Conservation (phyloP, 2,329 filamentous ascomycete genomes). For the Aureobasidium sp. region DNA sequence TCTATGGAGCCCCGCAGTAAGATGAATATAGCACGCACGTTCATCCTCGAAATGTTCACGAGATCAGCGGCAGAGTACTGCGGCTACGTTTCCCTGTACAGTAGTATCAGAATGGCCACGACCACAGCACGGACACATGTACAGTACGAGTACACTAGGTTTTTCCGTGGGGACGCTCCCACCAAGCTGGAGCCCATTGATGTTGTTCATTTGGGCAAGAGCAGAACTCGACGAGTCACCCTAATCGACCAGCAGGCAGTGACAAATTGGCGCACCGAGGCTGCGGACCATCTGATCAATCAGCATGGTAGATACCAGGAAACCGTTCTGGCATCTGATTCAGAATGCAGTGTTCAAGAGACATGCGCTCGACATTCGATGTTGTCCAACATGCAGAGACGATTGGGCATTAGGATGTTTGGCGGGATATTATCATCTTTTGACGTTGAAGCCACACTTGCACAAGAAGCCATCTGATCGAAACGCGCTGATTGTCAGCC, state of each 20-base stretch:
- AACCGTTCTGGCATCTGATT: neutral
- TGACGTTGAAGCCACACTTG: conserved; percentile 3
- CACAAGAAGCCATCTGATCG: conserved; percentile 10
- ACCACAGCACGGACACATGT: neutral
- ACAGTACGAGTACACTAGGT: neutral
- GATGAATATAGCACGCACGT: conserved; percentile 10
- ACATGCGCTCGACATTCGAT: neutral
- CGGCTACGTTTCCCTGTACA: neutral
- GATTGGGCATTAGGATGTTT: neutral
- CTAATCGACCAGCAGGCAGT: neutral
- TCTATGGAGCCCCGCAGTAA: conserved; percentile 2
- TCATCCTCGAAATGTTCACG: conserved; percentile 1
- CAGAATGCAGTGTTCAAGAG: neutral
- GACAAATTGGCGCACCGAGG: neutral
- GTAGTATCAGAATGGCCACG: neutral
- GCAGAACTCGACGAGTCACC: conserved; percentile 1
- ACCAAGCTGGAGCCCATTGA: neutral
- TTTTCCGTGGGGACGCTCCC: neutral
- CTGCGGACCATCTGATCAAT: neutral
- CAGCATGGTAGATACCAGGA: neutral
- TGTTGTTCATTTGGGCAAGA: neutral
- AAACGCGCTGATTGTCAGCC: neutral
- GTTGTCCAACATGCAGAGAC: neutral
- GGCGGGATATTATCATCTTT: conserved; percentile 5
- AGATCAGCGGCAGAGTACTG: conserved; percentile 8